These are phyloP conservation scores for Datisca glomerata DNA, from an alignment of 306 rosid species.

Conservation along the genomic window DNA sequence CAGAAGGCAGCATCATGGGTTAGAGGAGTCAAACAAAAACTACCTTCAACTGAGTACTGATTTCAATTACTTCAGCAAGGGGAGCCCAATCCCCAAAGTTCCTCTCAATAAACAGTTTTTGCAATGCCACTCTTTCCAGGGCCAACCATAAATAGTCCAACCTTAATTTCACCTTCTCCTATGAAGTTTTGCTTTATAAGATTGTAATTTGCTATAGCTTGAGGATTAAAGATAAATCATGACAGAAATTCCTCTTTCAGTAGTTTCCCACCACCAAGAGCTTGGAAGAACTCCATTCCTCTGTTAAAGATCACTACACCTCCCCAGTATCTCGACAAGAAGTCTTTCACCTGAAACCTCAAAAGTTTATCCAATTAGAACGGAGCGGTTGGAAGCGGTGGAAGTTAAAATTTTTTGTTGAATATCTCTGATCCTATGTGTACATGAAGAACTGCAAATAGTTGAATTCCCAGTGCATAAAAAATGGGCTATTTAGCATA, in stretches of 20 bases:
- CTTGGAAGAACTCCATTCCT: slow-evolving; percentile 50
- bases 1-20: too few species aligned
- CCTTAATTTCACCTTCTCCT: slow-evolving; percentile 93
- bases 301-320: slow-evolving; percentile 57
- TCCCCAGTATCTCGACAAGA: slow-evolving; percentile 96
- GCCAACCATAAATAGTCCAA: slow-evolving; percentile 70
- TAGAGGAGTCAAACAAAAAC: slow-evolving; percentile 6
- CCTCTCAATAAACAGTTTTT: slow-evolving; percentile 78
- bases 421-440: slow-evolving; percentile 65
- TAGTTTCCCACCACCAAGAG: slow-evolving; percentile 83
- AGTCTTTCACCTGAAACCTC: slow-evolving; percentile 54
- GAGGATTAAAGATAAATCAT: slow-evolving; percentile 66
- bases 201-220: slow-evolving; percentile 66
- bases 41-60: slow-evolving; percentile 64
- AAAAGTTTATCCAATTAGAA: slow-evolving; percentile 11
- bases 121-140: slow-evolving; percentile 64
- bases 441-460: slow-evolving; percentile 78
- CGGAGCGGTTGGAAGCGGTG: slow-evolving; percentile 10
- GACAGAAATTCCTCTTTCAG: slow-evolving; percentile 67
- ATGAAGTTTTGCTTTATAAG: slow-evolving; percentile 54
- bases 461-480: slow-evolving; percentile 79
- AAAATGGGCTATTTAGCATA: slow-evolving; percentile 68
- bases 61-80: slow-evolving; percentile 59
- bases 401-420: slow-evolving; percentile 6
- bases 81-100: slow-evolving; percentile 98